Evolutionary conservation across 1,139 yeast species (phyloP).

Genomic region (Kurtzmaniella natalensis): DNA sequence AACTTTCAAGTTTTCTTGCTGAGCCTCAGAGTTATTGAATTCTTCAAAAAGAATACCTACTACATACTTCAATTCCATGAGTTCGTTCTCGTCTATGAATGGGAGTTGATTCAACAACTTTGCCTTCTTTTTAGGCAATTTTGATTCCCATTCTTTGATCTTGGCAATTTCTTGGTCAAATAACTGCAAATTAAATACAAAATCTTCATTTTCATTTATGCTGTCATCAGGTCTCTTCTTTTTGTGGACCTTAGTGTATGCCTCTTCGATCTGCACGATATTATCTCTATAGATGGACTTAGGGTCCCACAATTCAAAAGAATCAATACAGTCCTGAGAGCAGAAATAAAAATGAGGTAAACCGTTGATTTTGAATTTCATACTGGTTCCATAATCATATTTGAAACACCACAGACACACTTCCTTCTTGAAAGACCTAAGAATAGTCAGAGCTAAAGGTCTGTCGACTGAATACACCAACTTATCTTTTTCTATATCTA

Average conservation of each 20-base stretch:
- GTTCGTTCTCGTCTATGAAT: slow-evolving; percentile 31
- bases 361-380: slow-evolving; percentile 32
- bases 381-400: slow-evolving; percentile 45
- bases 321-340: slow-evolving; percentile 36
- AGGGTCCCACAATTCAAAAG: slow-evolving; percentile 26
- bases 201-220: neutral
- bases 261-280: slow-evolving; percentile 25
- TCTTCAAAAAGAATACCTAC: slow-evolving; percentile 27
- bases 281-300: slow-evolving; percentile 18
- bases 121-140: slow-evolving; percentile 20
- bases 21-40: slow-evolving; percentile 11
- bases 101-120: slow-evolving; percentile 29
- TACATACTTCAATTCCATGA: slow-evolving; percentile 35
- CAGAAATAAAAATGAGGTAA: slow-evolving; percentile 47
- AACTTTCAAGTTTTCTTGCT: slow-evolving; percentile 10
- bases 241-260: slow-evolving; percentile 15
- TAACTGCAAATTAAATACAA: slow-evolving; percentile 8
- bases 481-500: slow-evolving; percentile 36
- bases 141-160: slow-evolving; percentile 32
- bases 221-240: neutral
- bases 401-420: slow-evolving; percentile 56
- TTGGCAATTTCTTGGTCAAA: slow-evolving; percentile 21
- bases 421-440: slow-evolving; percentile 58
- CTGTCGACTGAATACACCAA: slow-evolving; percentile 33
- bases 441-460: slow-evolving; percentile 47